Evolutionary conservation across 2,329 filamentous ascomycete genomes (phyloP), one percentile per base, ranked within the genome.

Genomic region (Pestalotiopsis fici): DNA sequence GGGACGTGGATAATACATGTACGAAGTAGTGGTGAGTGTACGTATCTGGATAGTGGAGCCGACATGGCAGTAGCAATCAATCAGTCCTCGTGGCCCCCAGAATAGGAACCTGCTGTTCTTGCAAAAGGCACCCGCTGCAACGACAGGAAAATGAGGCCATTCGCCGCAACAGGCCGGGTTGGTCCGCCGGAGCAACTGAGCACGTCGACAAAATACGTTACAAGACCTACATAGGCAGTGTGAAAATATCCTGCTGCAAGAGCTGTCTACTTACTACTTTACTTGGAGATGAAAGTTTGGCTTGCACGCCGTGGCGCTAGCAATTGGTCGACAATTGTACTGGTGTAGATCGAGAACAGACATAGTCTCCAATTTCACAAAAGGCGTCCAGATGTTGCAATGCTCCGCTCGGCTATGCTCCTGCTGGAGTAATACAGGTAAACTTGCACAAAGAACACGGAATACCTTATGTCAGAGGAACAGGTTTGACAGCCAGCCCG

Each of bases 81-180:
- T 28, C 21, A 35, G 39, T 27, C 23, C 60, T 27, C 60, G 31
- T 37, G 54, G n/a, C 39, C n/a, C 31, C 63, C 23, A 59, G 63
- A 64, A 23, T 65, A 55, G 63, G 63, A 65, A 56, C 37, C 54
- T 65, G 63, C 31, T 47, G n/a, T 25, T 5, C n/a, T 35, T 11
- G 43, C 43, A 15, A 61, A 57, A 27, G 23, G 5, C 23, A 28
- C 12, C 55, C 55, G 23, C 23, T 31, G 55, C 55, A 27, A 31
- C 55, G 18, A 57, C 55, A 4, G 55, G 27, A 25, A 25, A 57
- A 6, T 11, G 27, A 57, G 23, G 23, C 55, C 55, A 6, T 27
- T 25, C 21, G 55, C 23, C 23, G 55, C 55, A 18, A 21, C 21
- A n/a, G 43, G 9, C 43, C n/a, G 43, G 43, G 21, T 23, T 50